Base-by-base conservation (phyloP, 345 rosid species). In the Leavenworthia alabamica region DNA sequence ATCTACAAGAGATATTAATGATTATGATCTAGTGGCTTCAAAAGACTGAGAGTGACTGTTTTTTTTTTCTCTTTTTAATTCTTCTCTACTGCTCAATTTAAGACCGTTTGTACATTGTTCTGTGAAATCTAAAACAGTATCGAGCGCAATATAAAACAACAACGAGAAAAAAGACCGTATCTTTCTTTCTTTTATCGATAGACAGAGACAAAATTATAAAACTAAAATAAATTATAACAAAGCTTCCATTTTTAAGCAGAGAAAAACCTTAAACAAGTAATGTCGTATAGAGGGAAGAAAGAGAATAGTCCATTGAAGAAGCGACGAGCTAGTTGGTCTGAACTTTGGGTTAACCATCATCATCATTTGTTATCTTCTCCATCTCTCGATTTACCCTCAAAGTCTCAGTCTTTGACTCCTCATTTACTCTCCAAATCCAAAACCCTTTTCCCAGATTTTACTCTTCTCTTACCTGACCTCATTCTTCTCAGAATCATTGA, bases 391-490 rank as follows among this genome's bases (percentile, higher is more conserved):
- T 81, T 83, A 29, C 67, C 84, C 53, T 71, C 84, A 77, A 88
- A 77, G 42, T 75, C 84, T 45, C 82, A 75, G 27, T 78, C 89
- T 60, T 72, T 71, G 26, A 39, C 78, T 0, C 76, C 79, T 2
- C 73, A 82, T 20, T 20, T 20, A 27, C 61, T 74, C 64, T 11
- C 67, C 51, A 72, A 66, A 42, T 56, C 78, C 64, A 76, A 81
- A 76, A 72, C 79, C 85, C 79, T 73, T 29, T 56, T 62, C 60
- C 68, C 82, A 24, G 75, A 75, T 71, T 73, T 75, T 0, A 93
- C 97, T 13, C 89, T 82, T 47, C 75, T 82, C 49, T 73, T 93
- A 22, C 64, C 89, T 37, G 97, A 89, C 76, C 89, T 80, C 28
- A 73, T 81, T 36, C 88, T 93, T 67, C 82, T 89, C 71, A 54